Conservation (phyloP, 257 asterid species). For the Jaltomata sinuosa region DNA sequence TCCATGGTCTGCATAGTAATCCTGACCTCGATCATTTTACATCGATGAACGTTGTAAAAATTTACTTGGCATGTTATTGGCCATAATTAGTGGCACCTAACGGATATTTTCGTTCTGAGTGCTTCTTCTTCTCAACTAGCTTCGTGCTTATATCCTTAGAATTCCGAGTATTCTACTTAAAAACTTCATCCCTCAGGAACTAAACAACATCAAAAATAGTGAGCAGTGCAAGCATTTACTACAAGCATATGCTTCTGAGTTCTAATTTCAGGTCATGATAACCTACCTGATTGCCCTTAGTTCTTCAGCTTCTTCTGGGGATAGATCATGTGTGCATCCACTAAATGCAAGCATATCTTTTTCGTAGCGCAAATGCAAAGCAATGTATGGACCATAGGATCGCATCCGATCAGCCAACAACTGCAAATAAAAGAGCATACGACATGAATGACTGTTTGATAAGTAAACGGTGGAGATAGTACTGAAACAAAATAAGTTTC, state of each 20-base stretch:
- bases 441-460: not conserved
- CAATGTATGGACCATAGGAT: constrained; percentile 63
- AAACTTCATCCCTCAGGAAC: not conserved
- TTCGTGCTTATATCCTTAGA: not conserved
- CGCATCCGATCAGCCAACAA: constrained; percentile 82
- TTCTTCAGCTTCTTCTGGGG: constrained; percentile 78
- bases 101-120: no score
- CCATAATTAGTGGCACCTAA: not conserved
- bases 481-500: not conserved
- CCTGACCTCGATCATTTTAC: not conserved
- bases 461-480: not conserved
- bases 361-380: constrained; percentile 88
- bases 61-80: not conserved
- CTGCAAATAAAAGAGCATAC: constrained; percentile 23
- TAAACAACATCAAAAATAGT: not conserved
- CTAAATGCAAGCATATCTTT: constrained; percentile 97
- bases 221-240: not conserved
- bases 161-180: not conserved
- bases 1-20: not conserved
- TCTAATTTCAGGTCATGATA: not conserved
- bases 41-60: not conserved
- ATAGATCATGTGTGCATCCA: constrained; percentile 86
- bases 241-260: not conserved
- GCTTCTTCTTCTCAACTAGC: not conserved
- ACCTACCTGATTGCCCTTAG: constrained; percentile 66